A percentile compares a stretch with the other conserved stretches of the same genome.
Evolutionary conservation across 176 grass and related monocot species (phyloP).

Genomic region (Bothriochloa decipiens): DNA sequence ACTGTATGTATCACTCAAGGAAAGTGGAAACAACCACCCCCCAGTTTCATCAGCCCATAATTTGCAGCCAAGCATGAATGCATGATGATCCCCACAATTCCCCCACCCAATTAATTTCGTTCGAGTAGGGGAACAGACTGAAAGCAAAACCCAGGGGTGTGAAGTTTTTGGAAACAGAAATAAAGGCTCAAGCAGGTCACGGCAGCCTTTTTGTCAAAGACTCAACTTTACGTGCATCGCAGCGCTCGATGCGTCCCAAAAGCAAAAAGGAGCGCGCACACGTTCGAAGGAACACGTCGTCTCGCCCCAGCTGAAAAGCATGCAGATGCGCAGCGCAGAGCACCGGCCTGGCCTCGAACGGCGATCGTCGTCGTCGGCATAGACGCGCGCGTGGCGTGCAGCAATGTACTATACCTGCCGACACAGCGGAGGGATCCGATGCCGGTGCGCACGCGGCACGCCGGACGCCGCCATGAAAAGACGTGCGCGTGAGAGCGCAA

Average conservation of each 20-base stretch:
- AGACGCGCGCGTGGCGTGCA: neutral
- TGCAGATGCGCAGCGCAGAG: neutral
- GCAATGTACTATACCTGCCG: neutral
- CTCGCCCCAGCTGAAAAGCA: neutral
- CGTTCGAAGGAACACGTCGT: conserved; percentile 3
- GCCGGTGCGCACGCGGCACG: neutral
- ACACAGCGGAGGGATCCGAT: neutral
- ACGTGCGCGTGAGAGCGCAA: neutral
- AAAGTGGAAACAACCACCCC: too few relatives aligned
- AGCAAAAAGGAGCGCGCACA: neutral
- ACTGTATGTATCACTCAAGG: too few relatives aligned
- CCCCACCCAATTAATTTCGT: too few relatives aligned
- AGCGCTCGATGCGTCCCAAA: neutral
- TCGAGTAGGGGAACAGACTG: too few relatives aligned
- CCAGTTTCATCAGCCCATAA: too few relatives aligned
- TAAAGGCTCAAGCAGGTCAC: neutral
- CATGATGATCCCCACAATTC: too few relatives aligned
- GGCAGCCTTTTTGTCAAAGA: neutral
- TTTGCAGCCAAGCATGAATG: too few relatives aligned
- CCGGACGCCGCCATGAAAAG: conserved; percentile 25
- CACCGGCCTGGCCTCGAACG: neutral
- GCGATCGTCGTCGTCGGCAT: neutral
- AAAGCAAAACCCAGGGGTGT: too few relatives aligned
- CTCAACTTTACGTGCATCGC: neutral
- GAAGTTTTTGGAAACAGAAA: too few relatives aligned